Base-by-base conservation (phyloP, 345 rosid genomes). In the Schrenkiella parvula region DNA sequence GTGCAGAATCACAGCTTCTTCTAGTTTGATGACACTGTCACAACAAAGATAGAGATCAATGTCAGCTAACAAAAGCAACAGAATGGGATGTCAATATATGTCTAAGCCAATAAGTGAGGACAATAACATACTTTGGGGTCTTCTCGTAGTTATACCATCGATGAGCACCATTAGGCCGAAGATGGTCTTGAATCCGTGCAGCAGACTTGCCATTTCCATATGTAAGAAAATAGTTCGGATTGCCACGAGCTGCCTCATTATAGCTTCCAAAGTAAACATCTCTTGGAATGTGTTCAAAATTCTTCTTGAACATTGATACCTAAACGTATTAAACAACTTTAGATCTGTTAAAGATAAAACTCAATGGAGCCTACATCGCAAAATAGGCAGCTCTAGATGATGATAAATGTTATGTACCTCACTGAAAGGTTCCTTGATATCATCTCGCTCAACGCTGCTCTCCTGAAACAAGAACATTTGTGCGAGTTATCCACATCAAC, bases 151-250 rank as follows among this genome's bases (percentile, higher is more conserved):
- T 93, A 77, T 86, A 88, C 98, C 98, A 93, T 80, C 98, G 81
- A 75, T 89, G 98, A 70, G 98, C 95, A 71, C 98, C 98, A 80
- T 93, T 89, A n/a, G 98, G 95, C 14, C 97, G 95, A 67, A 93
- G 96, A 77, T 86, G 86, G 62, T 89, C 97, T 80, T 84, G 89
- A 67, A 91, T 75, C 41, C 96, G 89, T 69, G 98, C 97, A 62
- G 96, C 98, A 34, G 98, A 82, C 77, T 93, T 93, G 52, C 97
- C 97, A 72, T 91, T 93, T 73, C 89, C 97, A 76, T 91, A 93
- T 5, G 97, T 93, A 32, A 93, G 69, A 78, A 91, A 93, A 76
- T 85, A 93, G 73, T 88, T 93, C 2, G 90, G 89, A 85, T 93
- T 93, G 51, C 91, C 91, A 53, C 86, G 95, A 64, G 86, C 82